Evolutionary conservation across 352 stramenopile species (phyloP).

Genomic region (Phytopythium boreale): DNA sequence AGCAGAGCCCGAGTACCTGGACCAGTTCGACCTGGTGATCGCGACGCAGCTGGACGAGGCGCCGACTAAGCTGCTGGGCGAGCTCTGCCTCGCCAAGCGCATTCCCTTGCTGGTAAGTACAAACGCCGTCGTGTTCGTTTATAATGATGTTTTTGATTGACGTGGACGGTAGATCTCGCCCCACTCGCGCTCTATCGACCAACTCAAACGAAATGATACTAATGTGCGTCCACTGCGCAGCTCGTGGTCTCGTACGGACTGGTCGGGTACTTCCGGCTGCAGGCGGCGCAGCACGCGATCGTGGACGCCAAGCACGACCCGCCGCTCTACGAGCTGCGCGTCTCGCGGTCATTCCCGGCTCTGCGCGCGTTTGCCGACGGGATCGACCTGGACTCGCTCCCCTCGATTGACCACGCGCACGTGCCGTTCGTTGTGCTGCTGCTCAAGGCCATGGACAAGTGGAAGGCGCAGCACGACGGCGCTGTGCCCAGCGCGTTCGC

Average conservation of each 20-base stretch:
- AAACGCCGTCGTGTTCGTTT: not conserved
- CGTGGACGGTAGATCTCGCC: not conserved
- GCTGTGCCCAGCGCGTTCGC: slow-evolving; percentile 64
- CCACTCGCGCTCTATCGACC: not conserved
- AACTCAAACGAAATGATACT: not conserved
- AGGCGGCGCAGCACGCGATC: slow-evolving; percentile 81
- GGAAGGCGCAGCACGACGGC: slow-evolving; percentile 44
- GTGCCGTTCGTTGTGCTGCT: slow-evolving; percentile 94
- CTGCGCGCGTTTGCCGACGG: slow-evolving; percentile 49
- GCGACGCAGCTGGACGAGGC: slow-evolving; percentile 78
- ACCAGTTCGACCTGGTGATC: slow-evolving; percentile 85
- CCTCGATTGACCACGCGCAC: slow-evolving; percentile 88
- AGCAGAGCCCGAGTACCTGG: slow-evolving; percentile 52
- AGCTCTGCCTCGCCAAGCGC: slow-evolving; percentile 55
- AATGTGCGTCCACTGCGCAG: not conserved
- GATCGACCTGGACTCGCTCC: slow-evolving; percentile 68
- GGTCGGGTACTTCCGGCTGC: slow-evolving; percentile 90
- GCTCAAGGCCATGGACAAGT: slow-evolving; percentile 58
- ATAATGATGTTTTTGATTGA: slow-evolving; percentile 5
- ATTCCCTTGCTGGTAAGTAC: slow-evolving; percentile 75
- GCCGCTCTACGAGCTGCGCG: slow-evolving; percentile 85
- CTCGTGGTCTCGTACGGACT: slow-evolving; percentile 89
- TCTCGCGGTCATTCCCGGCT: slow-evolving; percentile 72
- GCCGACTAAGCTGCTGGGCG: slow-evolving; percentile 51
- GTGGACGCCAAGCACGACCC: slow-evolving; percentile 90